Evolutionary conservation across 1,284 basidiomycete genomes (phyloP), one percentile per base, ranked within the genome.

Genomic region (Stygiomarasmius scandens): DNA sequence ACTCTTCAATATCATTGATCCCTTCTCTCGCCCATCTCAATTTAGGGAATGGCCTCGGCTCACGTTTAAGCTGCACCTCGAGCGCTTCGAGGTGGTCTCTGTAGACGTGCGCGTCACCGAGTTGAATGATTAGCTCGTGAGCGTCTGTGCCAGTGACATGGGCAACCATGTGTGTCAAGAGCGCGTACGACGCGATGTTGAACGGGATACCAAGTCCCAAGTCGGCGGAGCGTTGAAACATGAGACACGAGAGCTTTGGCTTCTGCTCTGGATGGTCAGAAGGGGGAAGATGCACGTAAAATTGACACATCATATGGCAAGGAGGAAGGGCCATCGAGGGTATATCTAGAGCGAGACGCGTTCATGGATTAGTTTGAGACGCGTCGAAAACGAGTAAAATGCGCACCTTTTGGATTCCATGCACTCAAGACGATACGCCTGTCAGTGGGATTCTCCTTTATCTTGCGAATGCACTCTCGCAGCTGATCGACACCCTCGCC

Each of bases 251-350:
- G 36, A 99, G 87, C 61, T 84, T 85, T 1, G 90, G 90, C 61
- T 86, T 87, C 3, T 75, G 69, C 1, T 70, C 70, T n/a, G 77
- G 72, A 6, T 83, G 74, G 12, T 77, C 65, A 32, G 69, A 64
- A 2, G 77, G 66, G 0, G 93, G 89, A 29, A 96, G 85, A 65
- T 93, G 90, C 36, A 99, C 96, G 77, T 94, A 98, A 82, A 99
- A 99, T 70, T 99, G 96, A 76, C 95, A 97, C 72, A 99, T 90
- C 86, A 98, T 92, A 76, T 99, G 97, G 73, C 96, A 99, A 0
- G 96, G 96, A 0, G 96, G 97, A 0, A 99, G 85, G 0, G 97
- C 97, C 96, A 99, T 99, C 47, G 86, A 79, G 0, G 86, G 82
- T 27, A 99, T 90, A 74, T 97, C 96, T 96, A 47, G 54, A 45